Evolutionary conservation across 106 monocot genomes (phyloP).

Genomic region (Dendrobium catenatum): DNA sequence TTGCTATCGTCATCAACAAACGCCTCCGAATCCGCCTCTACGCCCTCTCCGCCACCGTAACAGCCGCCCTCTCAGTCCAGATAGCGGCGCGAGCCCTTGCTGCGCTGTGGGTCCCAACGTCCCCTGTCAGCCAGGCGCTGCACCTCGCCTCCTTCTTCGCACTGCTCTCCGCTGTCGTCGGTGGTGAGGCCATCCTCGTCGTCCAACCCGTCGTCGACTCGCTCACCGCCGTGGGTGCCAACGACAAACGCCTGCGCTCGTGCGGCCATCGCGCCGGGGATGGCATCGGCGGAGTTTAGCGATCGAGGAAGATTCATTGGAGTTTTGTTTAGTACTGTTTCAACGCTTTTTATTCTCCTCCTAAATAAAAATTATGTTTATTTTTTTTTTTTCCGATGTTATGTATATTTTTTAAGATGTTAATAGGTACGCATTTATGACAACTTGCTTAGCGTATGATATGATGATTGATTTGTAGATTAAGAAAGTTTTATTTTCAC

Average conservation of each 20-base stretch:
- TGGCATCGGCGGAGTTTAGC: background rate
- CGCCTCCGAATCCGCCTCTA: slow-evolving; percentile 14
- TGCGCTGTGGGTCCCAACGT: slow-evolving; percentile 26
- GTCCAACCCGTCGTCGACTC: slow-evolving; percentile 42
- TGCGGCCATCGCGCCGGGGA: background rate
- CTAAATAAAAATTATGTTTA: too few species aligned
- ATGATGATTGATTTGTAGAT: too few species aligned
- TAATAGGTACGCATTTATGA: too few species aligned
- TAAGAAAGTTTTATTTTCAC: too few species aligned
- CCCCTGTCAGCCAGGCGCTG: slow-evolving; percentile 17
- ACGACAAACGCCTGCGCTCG: background rate
- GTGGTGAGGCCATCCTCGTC: slow-evolving; percentile 45
- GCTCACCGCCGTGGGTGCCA: slow-evolving; percentile 14
- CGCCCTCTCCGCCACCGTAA: slow-evolving; percentile 6
- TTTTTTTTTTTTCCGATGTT: too few species aligned
- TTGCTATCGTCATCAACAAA: slow-evolving; percentile 17
- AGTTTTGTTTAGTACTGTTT: too few species aligned
- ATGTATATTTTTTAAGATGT: too few species aligned
- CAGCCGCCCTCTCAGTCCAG: slow-evolving; percentile 7
- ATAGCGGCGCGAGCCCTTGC: slow-evolving; percentile 9
- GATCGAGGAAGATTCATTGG: background rate
- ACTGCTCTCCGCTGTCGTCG: slow-evolving; percentile 20
- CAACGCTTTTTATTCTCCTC: too few species aligned
- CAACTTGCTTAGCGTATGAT: too few species aligned
- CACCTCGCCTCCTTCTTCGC: slow-evolving; percentile 13